These are phyloP conservation scores for Rhytidhysteron rufulum DNA, from an alignment of 2,329 filamentous ascomycete genomes.

Conservation along the genomic window DNA sequence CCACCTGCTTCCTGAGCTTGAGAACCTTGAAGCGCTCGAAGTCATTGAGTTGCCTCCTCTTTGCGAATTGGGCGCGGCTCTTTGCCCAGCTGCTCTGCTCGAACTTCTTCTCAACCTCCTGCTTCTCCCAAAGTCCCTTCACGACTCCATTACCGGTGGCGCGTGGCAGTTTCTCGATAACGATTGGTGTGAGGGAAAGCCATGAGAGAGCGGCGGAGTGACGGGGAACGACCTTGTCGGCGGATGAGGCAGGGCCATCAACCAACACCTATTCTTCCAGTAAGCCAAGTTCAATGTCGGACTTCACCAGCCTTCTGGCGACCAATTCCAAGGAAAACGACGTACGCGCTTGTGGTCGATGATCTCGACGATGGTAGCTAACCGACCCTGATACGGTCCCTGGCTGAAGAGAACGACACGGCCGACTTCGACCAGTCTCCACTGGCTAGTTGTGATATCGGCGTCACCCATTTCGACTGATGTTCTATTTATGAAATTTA, in stretches of 20 bases:
- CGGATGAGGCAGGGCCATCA: constrained; percentile 84
- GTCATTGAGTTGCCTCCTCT: constrained; percentile 89
- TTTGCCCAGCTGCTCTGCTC: constrained; percentile 88
- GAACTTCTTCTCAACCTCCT: constrained; percentile 91
- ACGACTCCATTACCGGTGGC: constrained; percentile 77
- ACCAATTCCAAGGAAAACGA: constrained; percentile 32
- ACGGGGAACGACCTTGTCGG: constrained; percentile 76
- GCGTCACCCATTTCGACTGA: constrained; percentile 46
- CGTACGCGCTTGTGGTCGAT: constrained; percentile 99
- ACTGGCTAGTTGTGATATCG: constrained; percentile 45
- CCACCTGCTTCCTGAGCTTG: constrained; percentile 97
- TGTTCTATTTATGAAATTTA: constrained; percentile 26
- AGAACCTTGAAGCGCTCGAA: constrained; percentile 99
- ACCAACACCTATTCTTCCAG: constrained; percentile 83
- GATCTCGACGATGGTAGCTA: constrained; percentile 96
- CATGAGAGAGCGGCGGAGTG: constrained; percentile 79
- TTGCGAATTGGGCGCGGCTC: constrained; percentile 80
- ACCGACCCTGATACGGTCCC: constrained; percentile 76
- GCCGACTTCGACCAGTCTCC: constrained; percentile 98
- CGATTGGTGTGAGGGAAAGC: constrained; percentile 84
- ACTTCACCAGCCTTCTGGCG: too few species aligned
- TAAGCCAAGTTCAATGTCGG: too few species aligned
- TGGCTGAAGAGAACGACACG: constrained; percentile 89
- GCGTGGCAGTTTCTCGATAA: constrained; percentile 81
- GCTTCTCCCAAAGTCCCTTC: constrained; percentile 85